Percentiles rank a stretch among this genome's conserved stretches.
phyloP scores from a whole-genome alignment of 2,329 filamentous ascomycete genomes.

The Neoarthrinium moseri region DNA sequence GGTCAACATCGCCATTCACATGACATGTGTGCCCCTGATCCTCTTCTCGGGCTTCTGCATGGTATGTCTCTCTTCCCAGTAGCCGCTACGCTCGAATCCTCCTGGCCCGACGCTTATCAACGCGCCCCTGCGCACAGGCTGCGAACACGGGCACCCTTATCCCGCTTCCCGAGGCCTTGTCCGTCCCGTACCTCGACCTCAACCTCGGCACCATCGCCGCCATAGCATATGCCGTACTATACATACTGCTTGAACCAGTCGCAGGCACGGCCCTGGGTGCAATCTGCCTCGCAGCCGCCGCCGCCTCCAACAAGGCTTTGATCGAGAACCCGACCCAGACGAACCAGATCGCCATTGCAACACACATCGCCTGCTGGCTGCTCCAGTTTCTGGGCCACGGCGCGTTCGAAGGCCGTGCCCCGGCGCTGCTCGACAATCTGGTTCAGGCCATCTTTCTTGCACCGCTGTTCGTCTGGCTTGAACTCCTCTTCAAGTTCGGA shows the following conservation, averaged over 20 bases:
- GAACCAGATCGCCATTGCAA: constrained; percentile 58
- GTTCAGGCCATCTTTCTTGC: constrained; percentile 90
- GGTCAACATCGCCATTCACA: constrained; percentile 76
- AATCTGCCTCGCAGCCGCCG: constrained; percentile 73
- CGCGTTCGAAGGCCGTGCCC: constrained; percentile 81
- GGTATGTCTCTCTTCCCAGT: constrained; percentile 45
- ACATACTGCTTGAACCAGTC: constrained; percentile 90
- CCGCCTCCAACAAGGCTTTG: constrained; percentile 73
- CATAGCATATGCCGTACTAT: constrained; percentile 72
- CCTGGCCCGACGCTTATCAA: too few species aligned
- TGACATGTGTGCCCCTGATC: constrained; percentile 75
- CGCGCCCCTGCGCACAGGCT: constrained; percentile 42
- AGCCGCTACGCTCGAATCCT: too few species aligned
- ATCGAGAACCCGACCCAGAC: constrained; percentile 49
- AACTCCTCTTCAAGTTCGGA: constrained; percentile 84
- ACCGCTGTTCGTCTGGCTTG: constrained; percentile 96
- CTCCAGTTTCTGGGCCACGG: constrained; percentile 91
- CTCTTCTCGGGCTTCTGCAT: constrained; percentile 69
- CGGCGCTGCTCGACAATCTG: constrained; percentile 86
- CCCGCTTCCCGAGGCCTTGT: constrained; percentile 64
- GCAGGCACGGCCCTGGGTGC: constrained; percentile 77
- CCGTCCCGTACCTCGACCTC: constrained; percentile 63
- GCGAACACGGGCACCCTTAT: constrained; percentile 64
- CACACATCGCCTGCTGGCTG: constrained; percentile 78
- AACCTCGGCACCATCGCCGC: constrained; percentile 66